These are phyloP conservation scores for Quercus alba DNA, from an alignment of 306 rosid species.

Conservation along the genomic window DNA sequence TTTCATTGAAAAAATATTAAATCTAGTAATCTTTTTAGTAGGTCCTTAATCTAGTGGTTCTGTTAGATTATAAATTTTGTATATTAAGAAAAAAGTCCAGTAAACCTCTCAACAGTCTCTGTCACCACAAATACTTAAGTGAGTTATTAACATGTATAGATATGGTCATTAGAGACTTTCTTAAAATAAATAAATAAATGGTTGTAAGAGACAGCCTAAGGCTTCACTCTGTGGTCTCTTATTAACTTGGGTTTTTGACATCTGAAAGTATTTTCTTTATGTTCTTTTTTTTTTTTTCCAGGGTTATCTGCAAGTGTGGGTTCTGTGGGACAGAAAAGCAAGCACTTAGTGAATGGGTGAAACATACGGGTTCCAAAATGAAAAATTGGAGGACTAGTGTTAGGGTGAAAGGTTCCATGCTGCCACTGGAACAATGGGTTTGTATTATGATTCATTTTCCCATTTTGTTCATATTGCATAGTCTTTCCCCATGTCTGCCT, in stretches of 20 bases:
- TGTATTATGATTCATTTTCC: conserved; percentile 29
- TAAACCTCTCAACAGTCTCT: not conserved
- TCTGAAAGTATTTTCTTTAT: not conserved
- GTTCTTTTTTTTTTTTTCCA: conserved; percentile 36
- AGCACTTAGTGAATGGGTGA: conserved; percentile 98
- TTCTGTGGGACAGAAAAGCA: conserved; percentile 90
- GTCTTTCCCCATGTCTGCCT: not conserved
- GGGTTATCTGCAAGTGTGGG: conserved; percentile 97
- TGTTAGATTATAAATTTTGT: not conserved
- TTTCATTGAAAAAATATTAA: not conserved
- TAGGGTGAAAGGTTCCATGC: conserved; percentile 84
- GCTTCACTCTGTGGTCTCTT: not conserved
- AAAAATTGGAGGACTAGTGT: conserved; percentile 95
- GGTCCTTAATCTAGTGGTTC: not conserved
- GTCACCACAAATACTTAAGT: no score
- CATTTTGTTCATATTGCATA: not conserved
- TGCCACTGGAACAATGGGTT: conserved; percentile 99
- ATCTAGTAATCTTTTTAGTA: not conserved
- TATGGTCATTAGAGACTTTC: not conserved
- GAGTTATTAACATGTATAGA: no score
- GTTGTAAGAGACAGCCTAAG: not conserved
- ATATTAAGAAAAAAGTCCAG: not conserved
- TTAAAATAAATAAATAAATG: no score
- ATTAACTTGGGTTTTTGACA: not conserved
- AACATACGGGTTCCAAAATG: conserved; percentile 87